Evolutionary conservation across 2,329 filamentous ascomycete species (phyloP), one percentile per base, ranked within the genome.

Genomic region (Penicillium polonicum): DNA sequence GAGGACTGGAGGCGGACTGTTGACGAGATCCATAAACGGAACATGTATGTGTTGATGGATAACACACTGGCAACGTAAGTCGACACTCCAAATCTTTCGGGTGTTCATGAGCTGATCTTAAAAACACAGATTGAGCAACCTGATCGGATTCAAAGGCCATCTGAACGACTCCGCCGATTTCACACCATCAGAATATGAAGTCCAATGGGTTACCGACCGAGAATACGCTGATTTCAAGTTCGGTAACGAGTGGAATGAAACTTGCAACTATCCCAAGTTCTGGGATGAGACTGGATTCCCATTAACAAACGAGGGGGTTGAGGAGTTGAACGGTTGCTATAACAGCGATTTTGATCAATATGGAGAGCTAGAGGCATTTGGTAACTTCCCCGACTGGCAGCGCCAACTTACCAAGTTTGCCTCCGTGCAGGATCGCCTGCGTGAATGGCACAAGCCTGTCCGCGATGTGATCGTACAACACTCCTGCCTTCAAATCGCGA

Each of bases 1-100:
- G 71, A 80, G n/a, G 74, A 79, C 55, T 88, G 85, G 83, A 80
- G 84, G 61, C 70, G 76, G 44, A 78, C 81, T 1, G 81, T 88
- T 52, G 73, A 79, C 19, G 84, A 84, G 49, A 85, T 88, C n/a
- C 85, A 88, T 65, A 72, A 73, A 4, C 78, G 83, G 33, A 81
- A 79, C 51, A 88, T 88, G 85, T 87, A 87, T 71, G 83, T 88
- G 42, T 71, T 88, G 25, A 70, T 88, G 55, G 86, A 88, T 68
- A 87, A 87, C 67, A 88, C 86, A 4, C 81, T 88, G 67, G 81
- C 83, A 48, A 88, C 85, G 76, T 80, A 72, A 75, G 78, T 71
- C 21, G 13, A 19, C 15, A 1, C 27, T 10, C 5, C 3, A 27
- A 2, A 13, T 23, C 7, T 7, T 7, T 33, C 5, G 21, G 13